A percentile compares a stretch with the other conserved stretches of the same genome.
Evolutionary conservation across 2,329 filamentous ascomycete species (phyloP).

Genomic region (Calonectria henricotiae): DNA sequence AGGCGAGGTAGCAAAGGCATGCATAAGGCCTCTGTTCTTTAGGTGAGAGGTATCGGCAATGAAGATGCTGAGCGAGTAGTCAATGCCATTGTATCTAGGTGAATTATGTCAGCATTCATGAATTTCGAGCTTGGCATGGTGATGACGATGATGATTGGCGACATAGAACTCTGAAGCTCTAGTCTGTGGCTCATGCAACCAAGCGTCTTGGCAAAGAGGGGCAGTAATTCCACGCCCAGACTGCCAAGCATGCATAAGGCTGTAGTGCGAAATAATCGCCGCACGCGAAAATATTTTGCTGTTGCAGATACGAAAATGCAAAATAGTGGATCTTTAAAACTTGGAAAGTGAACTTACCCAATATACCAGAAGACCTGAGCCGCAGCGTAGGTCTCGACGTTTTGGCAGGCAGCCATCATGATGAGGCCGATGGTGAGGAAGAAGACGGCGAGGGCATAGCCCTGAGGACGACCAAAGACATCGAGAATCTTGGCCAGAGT

Average conservation of each 20-base stretch:
- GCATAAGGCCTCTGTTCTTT: constrained; percentile 66
- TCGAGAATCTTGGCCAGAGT: constrained; percentile 77
- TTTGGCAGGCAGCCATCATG: constrained; percentile 75
- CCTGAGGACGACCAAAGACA: constrained; percentile 75
- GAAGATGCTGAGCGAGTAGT: constrained; percentile 75
- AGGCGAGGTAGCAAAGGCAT: constrained; percentile 75
- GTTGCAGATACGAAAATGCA: neutral
- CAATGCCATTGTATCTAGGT: constrained; percentile 71
- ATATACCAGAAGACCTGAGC: constrained; percentile 74
- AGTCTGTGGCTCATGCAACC: constrained; percentile 23
- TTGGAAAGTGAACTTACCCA: constrained; percentile 13
- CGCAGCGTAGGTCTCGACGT: constrained; percentile 64
- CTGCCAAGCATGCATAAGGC: constrained; percentile 18
- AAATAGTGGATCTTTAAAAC: neutral
- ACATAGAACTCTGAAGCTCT: neutral
- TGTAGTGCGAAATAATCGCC: neutral
- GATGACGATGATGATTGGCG: neutral
- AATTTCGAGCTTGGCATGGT: neutral
- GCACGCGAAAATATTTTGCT: neutral
- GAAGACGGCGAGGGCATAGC: constrained; percentile 68
- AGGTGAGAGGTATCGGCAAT: constrained; percentile 78
- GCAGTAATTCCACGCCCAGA: constrained; percentile 22
- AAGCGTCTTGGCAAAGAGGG: constrained; percentile 31
- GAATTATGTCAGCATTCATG: constrained; percentile 15
- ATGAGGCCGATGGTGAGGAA: constrained; percentile 68